Evolutionary conservation across 2,329 filamentous ascomycete species (phyloP), one percentile per base, ranked within the genome.

Genomic region (Fusarium sp.): DNA sequence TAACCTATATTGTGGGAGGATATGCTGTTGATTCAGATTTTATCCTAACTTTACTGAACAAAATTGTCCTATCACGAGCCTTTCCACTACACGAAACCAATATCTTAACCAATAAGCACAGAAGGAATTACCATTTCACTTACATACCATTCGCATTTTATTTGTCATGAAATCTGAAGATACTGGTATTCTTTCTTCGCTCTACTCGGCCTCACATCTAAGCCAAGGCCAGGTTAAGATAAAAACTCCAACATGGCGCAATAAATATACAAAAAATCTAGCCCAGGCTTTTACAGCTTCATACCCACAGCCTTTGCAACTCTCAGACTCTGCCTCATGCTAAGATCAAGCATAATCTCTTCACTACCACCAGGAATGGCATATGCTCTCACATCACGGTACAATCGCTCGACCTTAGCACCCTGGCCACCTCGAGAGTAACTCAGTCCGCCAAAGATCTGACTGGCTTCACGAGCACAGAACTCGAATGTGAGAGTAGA

Each of bases 301-400:
- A 98, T 98, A 13, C 96, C 96, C 81, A 97, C 85, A 69, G 91
- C 91, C 87, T 98, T 91, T 76, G 94, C 93, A 60, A 99, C 96
- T 81, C 90, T 91, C 85, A 97, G 81, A 70, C 91, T 92, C 86
- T 98, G 95, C 76, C 95, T 88, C 81, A 99, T 97, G 83, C 93
- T 97, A 78, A 99, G 83, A 81, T 99, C 96, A 73, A 98, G 85
- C 96, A 99, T 99, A 73, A 99, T 99, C 88, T 99, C 96, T 85
- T 99, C 95, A 73, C 91, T 94, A 27, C 96, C 96, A 77, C 96
- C 96, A 6, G 96, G 96, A 75, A 99, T 95, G 69, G 96, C 95
- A 81, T 99, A 98, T 1, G 96, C 96, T 75, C 96, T 89, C 18
- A 98, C 96, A 81, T 99, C 96, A 70, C 96, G 89, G 83, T 98